phyloP scores from a whole-genome alignment of 257 asterid species.

The Solanum tacnaense region DNA sequence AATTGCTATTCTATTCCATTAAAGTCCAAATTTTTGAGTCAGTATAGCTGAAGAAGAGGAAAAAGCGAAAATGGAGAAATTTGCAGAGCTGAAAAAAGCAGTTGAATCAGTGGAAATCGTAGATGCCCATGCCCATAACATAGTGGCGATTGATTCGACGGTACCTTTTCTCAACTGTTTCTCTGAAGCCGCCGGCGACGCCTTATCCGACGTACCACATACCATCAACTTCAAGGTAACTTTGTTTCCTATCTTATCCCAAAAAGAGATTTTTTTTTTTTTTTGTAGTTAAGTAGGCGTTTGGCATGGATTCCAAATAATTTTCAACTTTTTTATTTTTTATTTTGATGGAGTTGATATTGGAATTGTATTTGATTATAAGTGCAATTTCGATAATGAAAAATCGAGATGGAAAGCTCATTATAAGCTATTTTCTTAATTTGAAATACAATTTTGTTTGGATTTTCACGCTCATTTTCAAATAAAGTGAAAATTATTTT shows the following conservation, averaged over 20 bases:
- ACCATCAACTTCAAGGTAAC: conserved; percentile 78
- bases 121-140: conserved; percentile 88
- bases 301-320: background rate
- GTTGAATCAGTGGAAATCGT: conserved; percentile 56
- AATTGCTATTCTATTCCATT: background rate
- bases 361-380: background rate
- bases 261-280: background rate
- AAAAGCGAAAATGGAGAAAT: conserved; percentile 33
- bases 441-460: background rate
- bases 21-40: background rate
- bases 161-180: conserved; percentile 67
- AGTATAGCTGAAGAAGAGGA: background rate
- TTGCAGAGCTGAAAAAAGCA: conserved; percentile 43
- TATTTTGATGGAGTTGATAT: too few relatives aligned
- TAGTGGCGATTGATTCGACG: conserved; percentile 64
- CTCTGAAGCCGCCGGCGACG: conserved; percentile 75
- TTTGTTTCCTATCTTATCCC: background rate
- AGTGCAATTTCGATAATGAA: background rate
- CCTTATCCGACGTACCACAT: conserved; percentile 47
- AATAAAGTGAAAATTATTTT: too few relatives aligned
- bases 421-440: background rate
- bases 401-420: background rate
- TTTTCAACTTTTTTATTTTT: background rate
- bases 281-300: background rate
- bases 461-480: background rate